Conservation (phyloP, 164 flowering plant species). For the Litsea cubeba region DNA sequence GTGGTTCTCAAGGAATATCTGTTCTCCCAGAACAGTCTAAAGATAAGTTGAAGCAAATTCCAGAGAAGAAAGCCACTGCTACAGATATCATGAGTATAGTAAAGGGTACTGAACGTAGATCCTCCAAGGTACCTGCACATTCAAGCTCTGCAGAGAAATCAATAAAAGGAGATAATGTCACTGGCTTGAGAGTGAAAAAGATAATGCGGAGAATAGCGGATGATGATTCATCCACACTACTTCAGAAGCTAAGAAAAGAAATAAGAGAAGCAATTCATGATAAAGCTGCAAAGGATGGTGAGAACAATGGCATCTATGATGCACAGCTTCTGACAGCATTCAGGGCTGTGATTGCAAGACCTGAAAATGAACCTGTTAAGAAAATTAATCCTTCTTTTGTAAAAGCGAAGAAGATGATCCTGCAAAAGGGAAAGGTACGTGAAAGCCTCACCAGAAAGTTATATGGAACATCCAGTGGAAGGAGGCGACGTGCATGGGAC, state of each 20-base stretch:
- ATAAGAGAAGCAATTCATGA: conserved; percentile 79
- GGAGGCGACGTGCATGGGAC: conserved; percentile 76
- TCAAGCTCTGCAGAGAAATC: conserved; percentile 18
- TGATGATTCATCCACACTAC: conserved; percentile 53
- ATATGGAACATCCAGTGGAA: conserved; percentile 68
- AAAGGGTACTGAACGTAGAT: conserved; percentile 31
- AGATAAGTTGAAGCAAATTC: conserved; percentile 19
- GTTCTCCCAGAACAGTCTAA: conserved; percentile 12
- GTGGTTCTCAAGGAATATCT: conserved; percentile 16
- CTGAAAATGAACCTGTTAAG: conserved; percentile 39
- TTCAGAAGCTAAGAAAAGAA: conserved; percentile 71
- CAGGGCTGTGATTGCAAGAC: conserved; percentile 66
- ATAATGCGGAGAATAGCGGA: conserved; percentile 68
- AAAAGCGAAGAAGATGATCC: conserved; percentile 50
- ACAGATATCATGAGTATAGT: conserved; percentile 67
- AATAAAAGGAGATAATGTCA: conserved; percentile 34
- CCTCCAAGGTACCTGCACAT: conserved; percentile 20
- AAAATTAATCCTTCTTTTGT: conserved; percentile 39
- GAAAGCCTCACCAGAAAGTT: conserved; percentile 89
- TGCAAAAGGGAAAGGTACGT: conserved; percentile 86
- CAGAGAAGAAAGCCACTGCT: conserved; percentile 21
- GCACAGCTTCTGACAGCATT: conserved; percentile 89
- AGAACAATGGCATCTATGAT: conserved; percentile 50
- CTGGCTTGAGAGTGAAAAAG: conserved; percentile 84
- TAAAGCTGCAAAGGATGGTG: conserved; percentile 45